Evolutionary conservation across 305 asterid genomes (phyloP), one percentile per base, ranked within the genome.

Genomic region (Fraxinus ornus): DNA sequence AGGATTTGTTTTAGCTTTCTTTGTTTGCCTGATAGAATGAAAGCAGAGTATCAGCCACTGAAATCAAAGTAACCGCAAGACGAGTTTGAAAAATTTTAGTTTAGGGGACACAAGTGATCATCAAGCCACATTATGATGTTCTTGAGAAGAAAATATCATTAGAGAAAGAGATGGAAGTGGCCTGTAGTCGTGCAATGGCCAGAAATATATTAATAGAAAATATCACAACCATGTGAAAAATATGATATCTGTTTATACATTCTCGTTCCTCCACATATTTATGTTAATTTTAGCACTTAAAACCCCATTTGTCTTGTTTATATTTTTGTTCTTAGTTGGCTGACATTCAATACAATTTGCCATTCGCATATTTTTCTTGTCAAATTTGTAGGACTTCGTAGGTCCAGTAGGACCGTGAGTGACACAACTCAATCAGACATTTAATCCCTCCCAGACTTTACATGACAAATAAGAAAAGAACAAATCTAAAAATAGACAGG

Each of bases 1-100:
- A 71, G 90, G 62, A 83, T 55, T 87, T 62, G 73, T 66, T 79
- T 79, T 88, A 73, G 87, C 88, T 88, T 87, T 93, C 91, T 88
- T 90, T 88, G 85, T 89, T 79, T 76, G 89, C 89, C 99, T 95
- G 91, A 66, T 73, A 57, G 68, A 87, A 77, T 80, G 41, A 88
- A 80, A 76, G 76, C 72, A 71, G 28, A 82, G 24, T 60, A 73
- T 80, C 76, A 86, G 76, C 66, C 75, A 3, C 39, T 68, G 68
- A 76, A 76, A 26, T 44, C 78, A 13, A 78, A 39, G 28, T 7
- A 36, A 80, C 75, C 21, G 22, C 80, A 70, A 78, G 39, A 80
- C 49, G 76, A 47, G 52, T 75, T 22, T 12, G 17, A 17, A 2
- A 35, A 28, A 3, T 12, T 19, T 44, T 33, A 35, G 5, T 19